These are phyloP conservation scores for Geosmithia morbida DNA, from an alignment of 2,329 filamentous ascomycete species.

Conservation along the genomic window DNA sequence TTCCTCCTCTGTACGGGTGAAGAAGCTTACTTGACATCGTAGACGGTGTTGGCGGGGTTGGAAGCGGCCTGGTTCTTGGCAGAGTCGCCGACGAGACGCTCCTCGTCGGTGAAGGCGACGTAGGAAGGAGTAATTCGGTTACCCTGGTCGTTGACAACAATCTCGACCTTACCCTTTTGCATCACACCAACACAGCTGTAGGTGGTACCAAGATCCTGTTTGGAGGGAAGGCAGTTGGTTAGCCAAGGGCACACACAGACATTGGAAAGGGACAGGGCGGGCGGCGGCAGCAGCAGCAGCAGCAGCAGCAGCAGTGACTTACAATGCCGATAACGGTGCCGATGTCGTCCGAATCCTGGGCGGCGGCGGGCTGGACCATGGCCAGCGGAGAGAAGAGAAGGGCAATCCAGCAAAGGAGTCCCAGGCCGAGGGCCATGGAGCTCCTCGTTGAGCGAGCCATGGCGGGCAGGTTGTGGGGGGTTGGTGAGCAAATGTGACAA, in stretches of 20 bases:
- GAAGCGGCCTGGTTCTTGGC: constrained; percentile 88
- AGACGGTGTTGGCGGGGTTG: constrained; percentile 66
- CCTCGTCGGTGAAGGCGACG: constrained; percentile 92
- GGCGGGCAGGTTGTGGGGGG: constrained; percentile 6
- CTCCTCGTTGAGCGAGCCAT: constrained; percentile 50
- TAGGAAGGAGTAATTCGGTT: constrained; percentile 93
- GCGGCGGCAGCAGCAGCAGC: too few species aligned
- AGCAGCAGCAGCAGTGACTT: constrained; percentile 16
- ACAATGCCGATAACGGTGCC: constrained; percentile 90
- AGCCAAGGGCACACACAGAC: constrained; percentile 1
- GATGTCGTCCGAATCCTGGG: constrained; percentile 62
- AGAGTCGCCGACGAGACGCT: constrained; percentile 92
- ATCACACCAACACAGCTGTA: constrained; percentile 88
- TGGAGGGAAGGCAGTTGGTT: not conserved
- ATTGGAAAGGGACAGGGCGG: constrained; percentile 6
- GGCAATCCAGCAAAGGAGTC: constrained; percentile 81
- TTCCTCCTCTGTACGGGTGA: not conserved
- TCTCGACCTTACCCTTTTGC: constrained; percentile 90
- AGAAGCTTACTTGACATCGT: constrained; percentile 71
- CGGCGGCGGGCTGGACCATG: constrained; percentile 64
- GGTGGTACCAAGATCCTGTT: constrained; percentile 71
- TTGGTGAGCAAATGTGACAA: constrained; percentile 4
- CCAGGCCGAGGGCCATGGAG: constrained; percentile 67
- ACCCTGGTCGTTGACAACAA: constrained; percentile 92
- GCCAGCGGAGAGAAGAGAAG: constrained; percentile 79